These are phyloP conservation scores for Bonia amplexicaulis DNA, from an alignment of 176 grass and related monocot genomes.

Conservation along the genomic window DNA sequence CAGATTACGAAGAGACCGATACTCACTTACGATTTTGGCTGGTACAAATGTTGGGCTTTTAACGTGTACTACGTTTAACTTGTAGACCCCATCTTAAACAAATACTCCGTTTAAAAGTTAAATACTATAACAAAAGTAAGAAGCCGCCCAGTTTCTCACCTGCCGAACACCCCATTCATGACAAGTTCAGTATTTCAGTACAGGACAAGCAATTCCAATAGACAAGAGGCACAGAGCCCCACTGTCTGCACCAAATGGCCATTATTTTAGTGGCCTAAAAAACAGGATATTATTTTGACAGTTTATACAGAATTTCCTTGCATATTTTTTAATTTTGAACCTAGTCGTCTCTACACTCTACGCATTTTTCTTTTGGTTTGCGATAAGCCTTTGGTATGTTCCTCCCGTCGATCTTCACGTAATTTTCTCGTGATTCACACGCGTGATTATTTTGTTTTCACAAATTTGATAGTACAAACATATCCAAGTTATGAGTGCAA, in stretches of 20 bases:
- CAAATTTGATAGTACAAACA: neutral
- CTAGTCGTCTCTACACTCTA: neutral
- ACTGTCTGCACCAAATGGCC: neutral
- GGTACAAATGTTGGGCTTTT: too few species aligned
- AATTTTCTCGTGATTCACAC: neutral
- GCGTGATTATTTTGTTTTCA: neutral
- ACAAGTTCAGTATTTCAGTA: neutral
- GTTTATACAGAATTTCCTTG: neutral
- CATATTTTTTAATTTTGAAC: neutral
- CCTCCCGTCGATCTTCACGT: neutral
- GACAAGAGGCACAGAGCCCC: neutral
- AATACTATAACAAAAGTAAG: too few species aligned
- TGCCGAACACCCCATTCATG: neutral
- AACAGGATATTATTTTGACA: neutral
- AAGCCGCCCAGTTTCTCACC: too few species aligned
- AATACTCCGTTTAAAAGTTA: too few species aligned
- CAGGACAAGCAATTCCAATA: neutral
- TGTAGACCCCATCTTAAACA: too few species aligned
- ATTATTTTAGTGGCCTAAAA: too few species aligned
- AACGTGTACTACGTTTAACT: too few species aligned
- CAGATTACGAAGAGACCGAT: too few species aligned
- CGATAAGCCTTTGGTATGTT: neutral
- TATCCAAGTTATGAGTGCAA: neutral
- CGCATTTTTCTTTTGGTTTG: neutral
- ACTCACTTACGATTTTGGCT: too few species aligned